These are phyloP conservation scores for Bodo saltans DNA, from an alignment of 78 protist genomes.

Conservation along the genomic window DNA sequence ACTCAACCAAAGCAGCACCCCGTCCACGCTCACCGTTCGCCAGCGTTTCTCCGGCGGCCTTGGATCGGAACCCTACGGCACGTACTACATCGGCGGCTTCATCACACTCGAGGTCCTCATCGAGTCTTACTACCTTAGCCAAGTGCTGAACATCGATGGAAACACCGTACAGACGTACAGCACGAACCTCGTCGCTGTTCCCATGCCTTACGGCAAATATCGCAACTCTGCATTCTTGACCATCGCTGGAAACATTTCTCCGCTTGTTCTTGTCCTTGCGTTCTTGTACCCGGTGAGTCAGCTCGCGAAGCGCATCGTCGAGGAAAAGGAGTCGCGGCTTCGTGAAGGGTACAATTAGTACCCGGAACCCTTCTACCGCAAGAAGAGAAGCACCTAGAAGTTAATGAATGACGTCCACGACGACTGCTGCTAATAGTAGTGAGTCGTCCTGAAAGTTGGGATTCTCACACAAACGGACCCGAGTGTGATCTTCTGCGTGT, in stretches of 20 bases:
- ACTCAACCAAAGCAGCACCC: conserved; percentile 6
- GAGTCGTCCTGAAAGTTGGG: neutral
- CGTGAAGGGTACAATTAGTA: too few species aligned
- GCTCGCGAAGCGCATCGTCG: conserved; percentile 5
- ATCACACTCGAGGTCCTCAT: neutral
- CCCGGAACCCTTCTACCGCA: too few species aligned
- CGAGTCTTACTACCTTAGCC: neutral
- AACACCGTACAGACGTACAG: neutral
- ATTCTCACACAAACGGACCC: neutral
- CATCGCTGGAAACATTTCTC: neutral
- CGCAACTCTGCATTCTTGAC: neutral
- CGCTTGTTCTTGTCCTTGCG: neutral
- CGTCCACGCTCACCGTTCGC: neutral
- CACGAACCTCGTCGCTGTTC: neutral
- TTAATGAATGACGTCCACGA: neutral
- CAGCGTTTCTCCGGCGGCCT: neutral
- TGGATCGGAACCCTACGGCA: neutral
- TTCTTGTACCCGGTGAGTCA: conserved; percentile 13
- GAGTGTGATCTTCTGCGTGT: conserved; percentile 1
- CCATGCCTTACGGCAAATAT: conserved; percentile 1
- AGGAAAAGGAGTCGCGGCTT: conserved; percentile 16
- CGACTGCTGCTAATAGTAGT: conserved; percentile 4
- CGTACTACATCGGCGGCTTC: neutral
- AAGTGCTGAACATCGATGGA: neutral
- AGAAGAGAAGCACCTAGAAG: neutral